These are phyloP conservation scores for Mycosarcoma mackinlayi DNA, from an alignment of 1,284 basidiomycete species.

Conservation along the genomic window DNA sequence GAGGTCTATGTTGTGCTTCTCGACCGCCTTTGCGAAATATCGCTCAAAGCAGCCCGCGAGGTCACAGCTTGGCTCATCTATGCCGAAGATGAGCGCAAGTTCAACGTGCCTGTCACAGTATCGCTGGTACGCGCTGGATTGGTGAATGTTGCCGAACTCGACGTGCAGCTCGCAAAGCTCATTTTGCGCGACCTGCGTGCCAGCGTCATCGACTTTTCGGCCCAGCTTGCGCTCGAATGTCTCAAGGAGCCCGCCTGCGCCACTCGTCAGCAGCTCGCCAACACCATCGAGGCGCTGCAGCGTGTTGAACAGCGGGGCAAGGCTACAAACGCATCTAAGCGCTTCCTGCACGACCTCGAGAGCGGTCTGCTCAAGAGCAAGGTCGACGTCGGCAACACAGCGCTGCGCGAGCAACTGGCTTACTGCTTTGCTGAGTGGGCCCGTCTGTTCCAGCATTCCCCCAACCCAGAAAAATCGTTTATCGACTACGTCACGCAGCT, in stretches of 20 bases:
- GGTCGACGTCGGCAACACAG: constrained; percentile 59
- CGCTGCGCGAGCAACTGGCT: constrained; percentile 72
- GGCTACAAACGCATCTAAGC: constrained; percentile 80
- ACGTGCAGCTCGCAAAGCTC: constrained; percentile 90
- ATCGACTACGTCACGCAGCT: constrained; percentile 96
- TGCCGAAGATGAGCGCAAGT: constrained; percentile 93
- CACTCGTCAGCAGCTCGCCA: constrained; percentile 81
- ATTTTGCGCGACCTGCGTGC: constrained; percentile 80
- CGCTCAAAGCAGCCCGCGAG: constrained; percentile 93
- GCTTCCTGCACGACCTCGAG: constrained; percentile 74
- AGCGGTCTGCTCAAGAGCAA: constrained; percentile 68
- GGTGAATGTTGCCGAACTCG: constrained; percentile 82
- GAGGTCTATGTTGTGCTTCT: constrained; percentile 82
- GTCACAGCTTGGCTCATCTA: constrained; percentile 96
- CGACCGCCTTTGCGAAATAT: constrained; percentile 87
- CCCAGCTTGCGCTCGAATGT: constrained; percentile 86
- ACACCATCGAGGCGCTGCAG: constrained; percentile 83
- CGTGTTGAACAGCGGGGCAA: constrained; percentile 76
- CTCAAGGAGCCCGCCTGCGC: constrained; percentile 79
- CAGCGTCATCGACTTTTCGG: constrained; percentile 83
- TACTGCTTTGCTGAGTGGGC: constrained; percentile 86
- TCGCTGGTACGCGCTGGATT: constrained; percentile 86
- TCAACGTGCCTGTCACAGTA: constrained; percentile 92
- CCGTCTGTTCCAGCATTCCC: constrained; percentile 88
- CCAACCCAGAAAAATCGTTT: constrained; percentile 91